A percentile compares a stretch with the other conserved stretches of the same genome.
These are phyloP conservation scores for Boletus reticulatus DNA, from an alignment of 768 basidiomycete species.

Conservation along the genomic window DNA sequence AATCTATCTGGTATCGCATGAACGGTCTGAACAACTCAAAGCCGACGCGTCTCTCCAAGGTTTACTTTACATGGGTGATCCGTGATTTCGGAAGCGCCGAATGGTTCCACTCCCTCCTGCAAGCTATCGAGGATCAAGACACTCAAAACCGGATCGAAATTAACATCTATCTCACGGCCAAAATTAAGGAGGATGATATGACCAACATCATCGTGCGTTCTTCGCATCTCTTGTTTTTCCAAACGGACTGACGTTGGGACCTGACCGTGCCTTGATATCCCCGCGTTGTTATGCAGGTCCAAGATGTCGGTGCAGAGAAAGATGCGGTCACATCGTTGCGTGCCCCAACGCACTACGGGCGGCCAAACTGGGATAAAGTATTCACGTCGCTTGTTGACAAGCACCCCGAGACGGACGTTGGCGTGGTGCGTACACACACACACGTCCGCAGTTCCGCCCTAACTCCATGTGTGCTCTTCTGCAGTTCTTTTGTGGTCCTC, in stretches of 20 bases:
- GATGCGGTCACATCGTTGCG: slow-evolving; percentile 88
- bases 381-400: slow-evolving; percentile 74
- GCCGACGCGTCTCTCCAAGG: slow-evolving; percentile 83
- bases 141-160: slow-evolving; percentile 84
- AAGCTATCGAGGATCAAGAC: slow-evolving; percentile 94
- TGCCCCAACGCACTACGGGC: slow-evolving; percentile 90
- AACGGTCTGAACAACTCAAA: slow-evolving; percentile 76
- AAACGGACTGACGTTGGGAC: neutral
- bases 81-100: slow-evolving; percentile 87
- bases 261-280: neutral
- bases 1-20: slow-evolving; percentile 96
- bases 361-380: slow-evolving; percentile 83
- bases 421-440: slow-evolving; percentile 53
- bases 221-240: neutral
- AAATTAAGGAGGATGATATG: slow-evolving; percentile 89
- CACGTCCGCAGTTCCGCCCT: neutral
- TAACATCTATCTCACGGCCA: slow-evolving; percentile 90
- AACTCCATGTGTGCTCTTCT: neutral
- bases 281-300: slow-evolving; percentile 42
- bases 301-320: slow-evolving; percentile 90
- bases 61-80: slow-evolving; percentile 95
- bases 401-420: slow-evolving; percentile 87
- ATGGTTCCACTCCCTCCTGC: slow-evolving; percentile 92
- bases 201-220: slow-evolving; percentile 80
- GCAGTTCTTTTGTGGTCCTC: slow-evolving; percentile 85